Evolutionary conservation across 805 yeast species (phyloP).

Genomic region (Lipomyces lipofer): DNA sequence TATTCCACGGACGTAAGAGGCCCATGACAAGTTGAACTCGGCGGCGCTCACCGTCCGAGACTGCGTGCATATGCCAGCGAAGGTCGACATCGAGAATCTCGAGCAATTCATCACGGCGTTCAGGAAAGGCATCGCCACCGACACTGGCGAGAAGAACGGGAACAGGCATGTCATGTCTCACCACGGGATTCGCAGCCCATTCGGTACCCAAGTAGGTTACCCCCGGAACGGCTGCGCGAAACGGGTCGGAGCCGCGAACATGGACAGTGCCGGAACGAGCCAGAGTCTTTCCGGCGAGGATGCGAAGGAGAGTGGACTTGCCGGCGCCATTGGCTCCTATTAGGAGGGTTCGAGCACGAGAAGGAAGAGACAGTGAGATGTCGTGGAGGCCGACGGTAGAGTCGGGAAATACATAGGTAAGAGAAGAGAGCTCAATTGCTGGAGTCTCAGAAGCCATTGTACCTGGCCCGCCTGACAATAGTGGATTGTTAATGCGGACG

Average conservation of each 20-base stretch:
- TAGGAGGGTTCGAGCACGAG: slow-evolving; percentile 73
- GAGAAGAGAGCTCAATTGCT: slow-evolving; percentile 63
- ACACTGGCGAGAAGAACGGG: slow-evolving; percentile 72
- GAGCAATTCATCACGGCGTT: slow-evolving; percentile 74
- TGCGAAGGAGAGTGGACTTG: slow-evolving; percentile 80
- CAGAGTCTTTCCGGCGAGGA: slow-evolving; percentile 88
- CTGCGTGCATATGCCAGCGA: slow-evolving; percentile 86
- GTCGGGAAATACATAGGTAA: slow-evolving; percentile 69
- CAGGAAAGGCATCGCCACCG: slow-evolving; percentile 74
- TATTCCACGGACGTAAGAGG: slow-evolving; percentile 82
- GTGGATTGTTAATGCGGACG: too few relatives aligned
- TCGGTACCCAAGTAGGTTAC: slow-evolving; percentile 90
- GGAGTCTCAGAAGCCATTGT: too few relatives aligned
- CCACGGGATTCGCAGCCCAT: slow-evolving; percentile 92
- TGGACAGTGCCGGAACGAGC: slow-evolving; percentile 68
- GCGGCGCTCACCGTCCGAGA: slow-evolving; percentile 93
- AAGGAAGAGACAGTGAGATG: slow-evolving; percentile 60
- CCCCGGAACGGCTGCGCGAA: slow-evolving; percentile 54
- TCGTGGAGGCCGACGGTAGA: slow-evolving; percentile 67
- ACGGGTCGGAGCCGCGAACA: slow-evolving; percentile 88
- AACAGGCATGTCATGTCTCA: slow-evolving; percentile 89
- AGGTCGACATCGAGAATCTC: slow-evolving; percentile 82
- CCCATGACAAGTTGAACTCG: slow-evolving; percentile 96
- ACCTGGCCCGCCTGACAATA: too few relatives aligned
- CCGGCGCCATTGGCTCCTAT: slow-evolving; percentile 96